Base-by-base conservation (phyloP, 768 basidiomycete species). In the Phanerochaete carnosa region DNA sequence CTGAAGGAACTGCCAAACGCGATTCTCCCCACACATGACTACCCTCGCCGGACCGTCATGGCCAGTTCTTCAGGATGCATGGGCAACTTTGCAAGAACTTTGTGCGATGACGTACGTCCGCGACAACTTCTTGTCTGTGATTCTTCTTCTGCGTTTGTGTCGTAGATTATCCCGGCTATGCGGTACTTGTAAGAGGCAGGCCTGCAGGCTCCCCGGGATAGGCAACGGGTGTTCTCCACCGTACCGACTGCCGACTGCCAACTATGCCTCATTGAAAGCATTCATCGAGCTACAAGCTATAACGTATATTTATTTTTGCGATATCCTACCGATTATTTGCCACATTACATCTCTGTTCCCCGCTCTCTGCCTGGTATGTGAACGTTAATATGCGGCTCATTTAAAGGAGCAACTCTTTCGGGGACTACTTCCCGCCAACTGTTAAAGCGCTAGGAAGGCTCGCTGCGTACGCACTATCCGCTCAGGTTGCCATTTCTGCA, bases 371-470 rank as follows among this genome's bases (percentile, higher is more conserved):
- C 49, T 13, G n/a, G 32, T 54, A 32, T 16, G 12, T n/a, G 52
- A 54, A 35, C 26, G 52, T 54, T 54, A 32, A 54, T 32, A 30
- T 8, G 13, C 50, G 26, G 11, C 32, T 13, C 43, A 52, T 43
- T 29, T 52, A 55, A 55, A 61, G 54, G 52, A 37, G 16, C 25
- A n/a, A 61, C 22, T 47, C 1, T 45, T 22, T 46, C 54, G 54
- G 11, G 12, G 54, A 54, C 6, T 28, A 30, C 39, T 43, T 45
- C 32, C 53, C 46, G 33, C 26, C 60, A 22, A 57, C 47, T 49
- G 45, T 62, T 55, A 62, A 52, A 33, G 25, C 55, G 23, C 13
- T 62, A 19, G 55, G 43, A 22, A 13, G 49, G 37, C 49, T 62
- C 11, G 12, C 52, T 3, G 12, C 45, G 16, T 61, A 56, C 30